These are phyloP conservation scores for Kuraishia ogatae DNA, from an alignment of 805 yeast species.

Conservation along the genomic window DNA sequence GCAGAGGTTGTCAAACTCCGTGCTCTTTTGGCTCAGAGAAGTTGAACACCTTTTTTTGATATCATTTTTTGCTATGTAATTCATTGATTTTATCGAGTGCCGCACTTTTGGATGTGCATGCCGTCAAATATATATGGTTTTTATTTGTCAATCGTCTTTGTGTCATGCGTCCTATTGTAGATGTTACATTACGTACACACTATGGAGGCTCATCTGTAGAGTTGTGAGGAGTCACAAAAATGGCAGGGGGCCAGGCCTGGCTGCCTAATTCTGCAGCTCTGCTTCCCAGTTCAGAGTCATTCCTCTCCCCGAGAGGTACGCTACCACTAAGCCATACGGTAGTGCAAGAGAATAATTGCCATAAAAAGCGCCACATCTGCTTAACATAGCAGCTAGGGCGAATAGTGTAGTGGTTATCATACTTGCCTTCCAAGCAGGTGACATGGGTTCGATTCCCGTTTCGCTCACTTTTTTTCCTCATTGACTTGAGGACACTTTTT, in stretches of 20 bases:
- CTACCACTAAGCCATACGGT: no score
- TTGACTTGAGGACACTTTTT: slow-evolving; percentile 17
- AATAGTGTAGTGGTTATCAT: slow-evolving; percentile 86
- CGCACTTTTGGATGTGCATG: background rate
- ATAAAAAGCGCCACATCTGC: background rate
- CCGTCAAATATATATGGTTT: background rate
- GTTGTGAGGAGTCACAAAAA: no score
- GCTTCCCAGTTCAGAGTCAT: no score
- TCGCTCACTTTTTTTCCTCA: slow-evolving; percentile 27
- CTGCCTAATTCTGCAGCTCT: no score
- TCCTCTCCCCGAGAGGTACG: no score
- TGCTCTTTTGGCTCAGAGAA: background rate
- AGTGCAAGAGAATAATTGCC: background rate
- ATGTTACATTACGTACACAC: no score
- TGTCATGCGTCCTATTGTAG: no score
- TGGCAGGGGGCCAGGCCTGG: no score
- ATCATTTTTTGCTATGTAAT: background rate
- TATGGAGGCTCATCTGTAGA: no score
- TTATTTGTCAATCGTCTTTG: background rate
- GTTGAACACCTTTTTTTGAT: no score
- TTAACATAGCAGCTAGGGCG: background rate
- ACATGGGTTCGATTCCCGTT: slow-evolving; percentile 94
- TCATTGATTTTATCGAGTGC: background rate
- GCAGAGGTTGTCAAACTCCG: slow-evolving; percentile 41
- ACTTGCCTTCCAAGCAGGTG: slow-evolving; percentile 91